These are phyloP conservation scores for Plasmodium cynomolgi DNA, from an alignment of 169 alveolate genomes.

Conservation along the genomic window DNA sequence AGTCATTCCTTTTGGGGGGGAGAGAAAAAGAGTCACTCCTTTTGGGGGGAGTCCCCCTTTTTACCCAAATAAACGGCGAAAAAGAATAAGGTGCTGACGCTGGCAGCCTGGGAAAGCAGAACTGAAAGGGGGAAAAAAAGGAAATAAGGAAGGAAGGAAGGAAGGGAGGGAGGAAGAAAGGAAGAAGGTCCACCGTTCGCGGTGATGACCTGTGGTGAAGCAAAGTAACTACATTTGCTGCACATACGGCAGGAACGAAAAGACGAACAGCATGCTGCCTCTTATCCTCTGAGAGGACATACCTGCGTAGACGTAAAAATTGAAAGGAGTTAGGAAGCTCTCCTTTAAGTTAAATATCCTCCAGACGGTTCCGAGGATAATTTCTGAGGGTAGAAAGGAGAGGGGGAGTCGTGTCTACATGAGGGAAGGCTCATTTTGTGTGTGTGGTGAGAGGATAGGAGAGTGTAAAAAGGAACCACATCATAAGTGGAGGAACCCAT, in stretches of 20 bases:
- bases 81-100: slow-evolving; percentile 42
- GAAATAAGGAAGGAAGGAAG: background rate
- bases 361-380: slow-evolving; percentile 50
- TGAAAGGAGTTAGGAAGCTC: slow-evolving; percentile 28
- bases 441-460: background rate
- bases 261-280: background rate
- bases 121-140: background rate
- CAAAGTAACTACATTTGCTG: background rate
- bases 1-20: background rate
- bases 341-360: slow-evolving; percentile 12
- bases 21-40: background rate
- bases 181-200: background rate
- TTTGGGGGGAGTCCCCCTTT: background rate
- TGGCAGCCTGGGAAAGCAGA: slow-evolving; percentile 54
- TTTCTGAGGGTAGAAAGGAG: slow-evolving; percentile 18
- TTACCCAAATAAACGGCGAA: slow-evolving; percentile 55
- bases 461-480: background rate
- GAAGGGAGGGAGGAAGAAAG: background rate
- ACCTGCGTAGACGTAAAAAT: slow-evolving; percentile 63
- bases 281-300: background rate
- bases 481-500: background rate
- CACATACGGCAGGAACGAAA: background rate
- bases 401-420: background rate
- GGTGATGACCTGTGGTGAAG: background rate
- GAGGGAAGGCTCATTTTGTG: background rate